Conservation (phyloP, 352 stramenopile genomes). For the Aphanomyces cochlioides region DNA sequence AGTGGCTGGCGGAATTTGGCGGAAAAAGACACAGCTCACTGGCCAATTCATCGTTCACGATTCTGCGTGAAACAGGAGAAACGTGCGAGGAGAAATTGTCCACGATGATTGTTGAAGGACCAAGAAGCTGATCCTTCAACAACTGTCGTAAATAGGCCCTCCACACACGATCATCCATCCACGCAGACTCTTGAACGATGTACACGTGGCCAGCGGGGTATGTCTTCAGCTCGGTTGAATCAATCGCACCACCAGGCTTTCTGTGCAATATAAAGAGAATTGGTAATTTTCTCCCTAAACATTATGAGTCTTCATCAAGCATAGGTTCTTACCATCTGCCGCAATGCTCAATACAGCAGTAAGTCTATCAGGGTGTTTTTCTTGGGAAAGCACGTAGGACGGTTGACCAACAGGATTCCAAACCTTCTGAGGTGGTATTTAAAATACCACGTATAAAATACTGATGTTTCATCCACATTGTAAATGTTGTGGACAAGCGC, state of each 20-base stretch:
- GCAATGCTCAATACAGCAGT: too few relatives aligned
- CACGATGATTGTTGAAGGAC: slow-evolving; percentile 2
- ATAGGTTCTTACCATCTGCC: too few relatives aligned
- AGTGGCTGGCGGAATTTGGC: not conserved
- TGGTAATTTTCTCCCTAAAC: not conserved
- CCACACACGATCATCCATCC: slow-evolving; percentile 20
- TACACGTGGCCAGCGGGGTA: slow-evolving; percentile 20
- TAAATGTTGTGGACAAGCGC: too few relatives aligned
- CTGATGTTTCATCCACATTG: too few relatives aligned
- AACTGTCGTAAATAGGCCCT: not conserved
- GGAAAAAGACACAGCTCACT: slow-evolving; percentile 3
- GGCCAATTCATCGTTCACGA: slow-evolving; percentile 1
- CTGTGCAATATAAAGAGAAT: not conserved
- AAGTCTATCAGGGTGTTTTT: too few relatives aligned
- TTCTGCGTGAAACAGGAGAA: not conserved
- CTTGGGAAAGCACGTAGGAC: too few relatives aligned
- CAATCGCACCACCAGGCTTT: slow-evolving; percentile 13
- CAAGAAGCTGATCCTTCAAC: slow-evolving; percentile 15
- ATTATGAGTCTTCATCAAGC: too few relatives aligned
- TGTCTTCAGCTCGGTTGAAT: not conserved
- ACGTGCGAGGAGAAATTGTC: slow-evolving; percentile 11
- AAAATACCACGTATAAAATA: too few relatives aligned
- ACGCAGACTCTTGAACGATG: slow-evolving; percentile 10
- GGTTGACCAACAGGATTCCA: too few relatives aligned
- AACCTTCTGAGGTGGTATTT: too few relatives aligned